Percentiles rank a stretch among this genome's conserved stretches.
These are phyloP conservation scores for Populus simonii DNA, from an alignment of 345 rosid species.

Conservation along the genomic window DNA sequence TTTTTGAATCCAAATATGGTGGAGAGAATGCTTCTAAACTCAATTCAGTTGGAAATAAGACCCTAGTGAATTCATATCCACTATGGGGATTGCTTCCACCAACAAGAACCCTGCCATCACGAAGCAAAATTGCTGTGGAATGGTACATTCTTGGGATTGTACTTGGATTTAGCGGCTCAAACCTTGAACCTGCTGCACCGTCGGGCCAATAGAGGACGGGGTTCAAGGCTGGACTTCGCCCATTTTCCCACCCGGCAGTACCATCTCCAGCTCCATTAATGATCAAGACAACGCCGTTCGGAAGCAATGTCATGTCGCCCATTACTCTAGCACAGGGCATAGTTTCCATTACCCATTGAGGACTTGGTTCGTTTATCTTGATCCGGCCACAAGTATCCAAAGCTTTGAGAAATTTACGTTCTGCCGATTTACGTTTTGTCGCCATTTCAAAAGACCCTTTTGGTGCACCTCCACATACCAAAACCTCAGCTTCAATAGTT, in stretches of 20 bases:
- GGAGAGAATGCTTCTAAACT: constrained; percentile 77
- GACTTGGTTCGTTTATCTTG: constrained; percentile 58
- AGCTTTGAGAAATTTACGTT: constrained; percentile 41
- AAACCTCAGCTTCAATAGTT: constrained; percentile 44
- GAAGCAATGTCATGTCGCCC: constrained; percentile 85
- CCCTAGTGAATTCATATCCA: constrained; percentile 54
- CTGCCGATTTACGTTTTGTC: constrained; percentile 48
- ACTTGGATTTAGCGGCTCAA: constrained; percentile 47
- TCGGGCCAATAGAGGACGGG: constrained; percentile 66
- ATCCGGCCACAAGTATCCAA: constrained; percentile 72
- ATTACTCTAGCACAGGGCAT: constrained; percentile 73
- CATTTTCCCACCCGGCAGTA: constrained; percentile 69
- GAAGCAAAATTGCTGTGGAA: constrained; percentile 63
- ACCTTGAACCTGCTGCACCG: constrained; percentile 31
- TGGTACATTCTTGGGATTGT: constrained; percentile 82
- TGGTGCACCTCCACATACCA: constrained; percentile 86
- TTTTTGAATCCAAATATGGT: constrained; percentile 39
- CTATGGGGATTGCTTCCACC: constrained; percentile 83
- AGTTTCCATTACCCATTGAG: constrained; percentile 65
- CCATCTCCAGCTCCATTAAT: constrained; percentile 69
- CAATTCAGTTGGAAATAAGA: constrained; percentile 65
- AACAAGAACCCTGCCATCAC: constrained; percentile 75
- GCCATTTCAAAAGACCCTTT: constrained; percentile 48
- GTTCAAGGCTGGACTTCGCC: constrained; percentile 53
- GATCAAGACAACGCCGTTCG: constrained; percentile 62